A percentile compares a stretch with the other conserved stretches of the same genome.
These are phyloP conservation scores for Mallotus japonicus DNA, from an alignment of 441 rosid species.

Conservation along the genomic window DNA sequence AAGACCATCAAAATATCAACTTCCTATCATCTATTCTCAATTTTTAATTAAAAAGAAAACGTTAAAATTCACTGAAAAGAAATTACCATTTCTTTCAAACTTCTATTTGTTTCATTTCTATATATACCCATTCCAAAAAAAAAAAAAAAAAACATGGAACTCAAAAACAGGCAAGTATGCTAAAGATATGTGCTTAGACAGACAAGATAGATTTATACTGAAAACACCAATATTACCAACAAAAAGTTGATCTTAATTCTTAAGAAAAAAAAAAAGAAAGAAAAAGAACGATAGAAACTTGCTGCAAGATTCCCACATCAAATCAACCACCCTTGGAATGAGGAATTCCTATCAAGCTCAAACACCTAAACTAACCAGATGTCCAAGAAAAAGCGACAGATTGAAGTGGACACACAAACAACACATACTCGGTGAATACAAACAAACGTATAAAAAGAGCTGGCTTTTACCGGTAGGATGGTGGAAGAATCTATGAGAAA, in stretches of 20 bases:
- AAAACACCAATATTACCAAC: background rate
- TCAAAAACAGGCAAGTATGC: conserved; percentile 6
- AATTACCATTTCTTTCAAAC: background rate
- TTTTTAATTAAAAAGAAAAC: background rate
- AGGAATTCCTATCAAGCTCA: background rate
- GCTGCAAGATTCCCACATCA: conserved; percentile 13
- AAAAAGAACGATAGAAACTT: background rate
- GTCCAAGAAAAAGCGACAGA: background rate
- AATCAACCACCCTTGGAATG: conserved; percentile 14
- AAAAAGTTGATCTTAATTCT: background rate
- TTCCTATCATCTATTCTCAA: background rate
- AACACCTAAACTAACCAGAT: conserved; percentile 3
- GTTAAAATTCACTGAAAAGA: background rate
- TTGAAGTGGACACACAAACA: background rate
- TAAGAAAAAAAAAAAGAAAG: background rate
- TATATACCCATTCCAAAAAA: conserved; percentile 3
- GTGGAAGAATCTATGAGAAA: conserved; percentile 58
- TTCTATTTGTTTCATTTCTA: background rate
- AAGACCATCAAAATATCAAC: background rate
- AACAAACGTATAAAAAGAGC: background rate
- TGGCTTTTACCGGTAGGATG: conserved; percentile 52
- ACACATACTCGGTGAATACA: background rate
- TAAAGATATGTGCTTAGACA: conserved; percentile 1
- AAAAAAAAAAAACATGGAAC: background rate
- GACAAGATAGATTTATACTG: conserved; percentile 6